Conservation (phyloP, 2,329 filamentous ascomycete species). For the Erysiphe pulchra region DNA sequence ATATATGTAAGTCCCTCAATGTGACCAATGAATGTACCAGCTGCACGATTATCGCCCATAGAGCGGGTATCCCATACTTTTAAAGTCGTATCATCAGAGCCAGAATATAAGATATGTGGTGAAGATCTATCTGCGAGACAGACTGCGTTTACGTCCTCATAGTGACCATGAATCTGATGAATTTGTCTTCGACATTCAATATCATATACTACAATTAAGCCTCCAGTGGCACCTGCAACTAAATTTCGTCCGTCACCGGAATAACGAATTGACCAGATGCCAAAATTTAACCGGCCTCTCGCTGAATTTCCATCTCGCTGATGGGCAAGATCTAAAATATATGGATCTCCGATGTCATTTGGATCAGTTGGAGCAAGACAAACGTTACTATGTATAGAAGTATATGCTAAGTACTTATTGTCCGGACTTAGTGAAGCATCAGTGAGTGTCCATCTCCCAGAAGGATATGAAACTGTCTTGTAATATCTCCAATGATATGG, state of each 20-base stretch:
- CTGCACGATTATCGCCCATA: slow-evolving; percentile 58
- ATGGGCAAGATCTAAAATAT: slow-evolving; percentile 46
- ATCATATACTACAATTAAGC: slow-evolving; percentile 72
- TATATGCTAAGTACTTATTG: slow-evolving; percentile 79
- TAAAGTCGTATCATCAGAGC: slow-evolving; percentile 78
- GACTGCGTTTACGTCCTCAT: slow-evolving; percentile 83
- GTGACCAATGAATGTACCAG: slow-evolving; percentile 40
- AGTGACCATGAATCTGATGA: slow-evolving; percentile 37
- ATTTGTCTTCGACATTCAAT: slow-evolving; percentile 57
- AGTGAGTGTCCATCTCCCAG: slow-evolving; percentile 85
- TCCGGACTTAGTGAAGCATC: slow-evolving; percentile 79
- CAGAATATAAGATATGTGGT: slow-evolving; percentile 86
- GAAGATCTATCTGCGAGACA: slow-evolving; percentile 77
- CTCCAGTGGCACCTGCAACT: slow-evolving; percentile 61
- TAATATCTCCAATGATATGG: slow-evolving; percentile 91
- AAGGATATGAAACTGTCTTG: slow-evolving; percentile 66
- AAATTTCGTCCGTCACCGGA: slow-evolving; percentile 78
- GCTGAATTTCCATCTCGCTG: slow-evolving; percentile 12
- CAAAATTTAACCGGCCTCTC: slow-evolving; percentile 18
- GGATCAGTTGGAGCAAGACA: slow-evolving; percentile 75
- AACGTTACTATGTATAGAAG: slow-evolving; percentile 61
- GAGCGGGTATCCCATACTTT: slow-evolving; percentile 92
- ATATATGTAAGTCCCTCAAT: slow-evolving; percentile 42
- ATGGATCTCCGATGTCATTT: slow-evolving; percentile 54
- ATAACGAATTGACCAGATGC: slow-evolving; percentile 79